Evolutionary conservation across 2,329 filamentous ascomycete species (phyloP), one percentile per base, ranked within the genome.

Genomic region (Trichoderma breve): DNA sequence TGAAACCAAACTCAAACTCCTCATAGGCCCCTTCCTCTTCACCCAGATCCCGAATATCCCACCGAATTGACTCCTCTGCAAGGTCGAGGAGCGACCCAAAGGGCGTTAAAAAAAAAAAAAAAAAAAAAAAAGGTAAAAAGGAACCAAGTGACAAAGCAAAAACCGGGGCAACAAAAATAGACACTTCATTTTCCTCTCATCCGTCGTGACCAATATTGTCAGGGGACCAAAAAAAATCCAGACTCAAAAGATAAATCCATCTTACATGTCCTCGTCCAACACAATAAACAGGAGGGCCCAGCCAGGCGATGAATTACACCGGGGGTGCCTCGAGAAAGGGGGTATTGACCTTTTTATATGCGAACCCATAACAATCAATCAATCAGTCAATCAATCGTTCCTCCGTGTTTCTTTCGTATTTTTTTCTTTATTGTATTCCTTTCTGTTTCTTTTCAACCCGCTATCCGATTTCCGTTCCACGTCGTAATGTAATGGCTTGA

Each of bases 291-390:
- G 28, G 26, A 61, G 66, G 36, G 34, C 51, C 55, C 36, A 28
- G 21, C 30, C 4, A 2, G 55, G 39, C 15, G n/a, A 43, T 15
- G 6, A 15, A 39, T 39, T 61, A 53, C 39, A 32, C 21, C 14
- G 9, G 36, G 36, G 28, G n/a, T 60, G 14, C 55, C 66, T 69
- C 66, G 28, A 43, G 57, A 30, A 69, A 69, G 57, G 28, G 66
- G 66, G 66, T 69, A 69, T 69, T 69, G 66, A 69, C 47, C 55
- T 61, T 51, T 53, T 69, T 69, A 69, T 69, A 69, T 69, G 66
- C 66, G 66, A 69, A 26, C 43, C 66, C 66, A 69, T 61, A 69
- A 69, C 55, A 69, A 14, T 51, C 30, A 60, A 30, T 67, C 64
- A 58, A 21, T 57, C 53, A 28, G 53, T 57, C 53, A 69, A 61